Percentiles rank a stretch among this genome's conserved stretches.
Evolutionary conservation across 805 yeast genomes (phyloP).

Genomic region (Blastobotrys mokoenaii): DNA sequence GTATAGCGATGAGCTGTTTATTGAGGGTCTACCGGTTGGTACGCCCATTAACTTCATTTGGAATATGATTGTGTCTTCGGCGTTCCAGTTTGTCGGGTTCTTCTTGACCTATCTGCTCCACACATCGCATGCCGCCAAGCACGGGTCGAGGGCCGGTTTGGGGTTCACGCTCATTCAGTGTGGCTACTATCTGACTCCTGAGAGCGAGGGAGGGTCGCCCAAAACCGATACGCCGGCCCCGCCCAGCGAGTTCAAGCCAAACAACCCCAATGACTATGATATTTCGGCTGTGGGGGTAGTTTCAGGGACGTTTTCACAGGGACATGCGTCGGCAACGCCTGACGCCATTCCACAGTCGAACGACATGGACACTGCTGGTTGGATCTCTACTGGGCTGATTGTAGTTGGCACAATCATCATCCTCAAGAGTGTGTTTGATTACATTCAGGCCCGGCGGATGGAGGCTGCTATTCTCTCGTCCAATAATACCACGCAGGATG

Average conservation of each 20-base stretch:
- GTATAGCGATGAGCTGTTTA: slow-evolving; percentile 74
- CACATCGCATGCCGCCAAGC: slow-evolving; percentile 94
- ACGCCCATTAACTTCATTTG: slow-evolving; percentile 79
- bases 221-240: slow-evolving; percentile 12
- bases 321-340: slow-evolving; percentile 18
- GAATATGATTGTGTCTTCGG: slow-evolving; percentile 82
- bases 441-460: slow-evolving; percentile 64
- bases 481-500: slow-evolving; percentile 4
- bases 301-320: slow-evolving; percentile 17
- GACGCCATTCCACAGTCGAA: slow-evolving; percentile 12
- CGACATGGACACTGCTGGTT: slow-evolving; percentile 19
- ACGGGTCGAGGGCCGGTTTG: slow-evolving; percentile 87
- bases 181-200: slow-evolving; percentile 45
- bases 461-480: slow-evolving; percentile 47
- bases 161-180: slow-evolving; percentile 75
- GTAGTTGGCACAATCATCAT: slow-evolving; percentile 61
- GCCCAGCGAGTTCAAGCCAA: slow-evolving; percentile 40
- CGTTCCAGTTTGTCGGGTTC: slow-evolving; percentile 92
- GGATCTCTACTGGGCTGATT: slow-evolving; percentile 55
- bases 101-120: slow-evolving; percentile 82
- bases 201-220: slow-evolving; percentile 6
- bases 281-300: slow-evolving; percentile 18
- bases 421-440: slow-evolving; percentile 62
- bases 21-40: slow-evolving; percentile 95
- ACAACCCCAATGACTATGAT: slow-evolving; percentile 52